Conservation (phyloP, 1,139 yeast genomes). For the Candida smagusa region DNA sequence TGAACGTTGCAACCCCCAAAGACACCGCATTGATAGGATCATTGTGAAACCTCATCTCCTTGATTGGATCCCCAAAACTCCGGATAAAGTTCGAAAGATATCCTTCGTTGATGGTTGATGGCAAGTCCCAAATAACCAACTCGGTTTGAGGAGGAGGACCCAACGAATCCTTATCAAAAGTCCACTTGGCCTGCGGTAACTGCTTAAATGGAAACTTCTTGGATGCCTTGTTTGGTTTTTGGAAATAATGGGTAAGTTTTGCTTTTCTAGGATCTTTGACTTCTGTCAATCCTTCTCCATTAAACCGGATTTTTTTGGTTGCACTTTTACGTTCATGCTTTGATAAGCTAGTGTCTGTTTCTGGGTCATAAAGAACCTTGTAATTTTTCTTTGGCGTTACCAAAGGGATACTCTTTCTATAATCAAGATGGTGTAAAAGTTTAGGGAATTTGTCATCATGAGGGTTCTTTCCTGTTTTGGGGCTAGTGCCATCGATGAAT, state of each 20-base stretch:
- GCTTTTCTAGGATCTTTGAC: constrained; percentile 36
- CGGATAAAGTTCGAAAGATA: constrained; percentile 51
- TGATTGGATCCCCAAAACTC: constrained; percentile 55
- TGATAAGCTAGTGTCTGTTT: constrained; percentile 23
- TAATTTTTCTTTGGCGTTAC: constrained; percentile 25
- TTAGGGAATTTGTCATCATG: constrained; percentile 29
- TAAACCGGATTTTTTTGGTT: constrained; percentile 34
- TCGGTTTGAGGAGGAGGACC: constrained; percentile 76
- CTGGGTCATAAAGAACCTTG: constrained; percentile 60
- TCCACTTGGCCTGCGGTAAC: constrained; percentile 52
- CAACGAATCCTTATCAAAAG: constrained; percentile 66
- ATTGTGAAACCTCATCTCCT: constrained; percentile 54
- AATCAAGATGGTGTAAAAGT: constrained; percentile 31
- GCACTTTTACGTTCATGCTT: constrained; percentile 36
- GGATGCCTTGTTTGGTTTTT: constrained; percentile 41
- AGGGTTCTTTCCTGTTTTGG: constrained; percentile 30
- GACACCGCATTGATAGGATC: constrained; percentile 83
- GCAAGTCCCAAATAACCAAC: constrained; percentile 65
- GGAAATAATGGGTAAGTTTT: constrained; percentile 29
- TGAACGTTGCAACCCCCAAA: constrained; percentile 66
- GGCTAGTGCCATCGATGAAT: constrained; percentile 26
- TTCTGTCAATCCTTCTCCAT: constrained; percentile 26
- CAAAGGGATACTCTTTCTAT: constrained; percentile 5
- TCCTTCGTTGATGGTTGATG: constrained; percentile 44
- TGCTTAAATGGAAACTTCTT: constrained; percentile 45